Conservation (phyloP, 2,329 filamentous ascomycete species). For the Coniella vitis region DNA sequence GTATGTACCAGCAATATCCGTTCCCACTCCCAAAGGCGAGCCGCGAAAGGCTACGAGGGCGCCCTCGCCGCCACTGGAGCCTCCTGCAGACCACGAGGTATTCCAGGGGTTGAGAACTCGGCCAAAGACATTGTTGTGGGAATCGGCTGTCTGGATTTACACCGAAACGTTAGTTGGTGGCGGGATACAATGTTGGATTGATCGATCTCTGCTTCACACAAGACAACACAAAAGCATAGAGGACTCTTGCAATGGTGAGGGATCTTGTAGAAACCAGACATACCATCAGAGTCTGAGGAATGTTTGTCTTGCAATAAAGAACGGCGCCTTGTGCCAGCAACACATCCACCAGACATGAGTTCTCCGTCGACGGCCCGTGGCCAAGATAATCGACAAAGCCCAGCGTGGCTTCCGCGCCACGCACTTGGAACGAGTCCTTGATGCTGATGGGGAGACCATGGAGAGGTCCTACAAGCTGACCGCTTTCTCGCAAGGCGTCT, state of each 20-base stretch:
- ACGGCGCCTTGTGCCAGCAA: conserved; percentile 16
- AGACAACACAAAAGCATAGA: too few relatives aligned
- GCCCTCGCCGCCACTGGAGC: conserved; percentile 17
- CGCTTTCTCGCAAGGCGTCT: conserved; percentile 5
- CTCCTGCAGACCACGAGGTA: conserved; percentile 14
- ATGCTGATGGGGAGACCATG: conserved; percentile 15
- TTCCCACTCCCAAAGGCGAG: conserved; percentile 17
- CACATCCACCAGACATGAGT: conserved; percentile 15
- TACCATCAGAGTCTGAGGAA: conserved; percentile 18
- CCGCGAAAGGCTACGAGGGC: conserved; percentile 16
- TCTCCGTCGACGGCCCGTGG: conserved; percentile 12
- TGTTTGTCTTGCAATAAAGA: conserved; percentile 17
- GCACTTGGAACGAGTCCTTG: conserved; percentile 15
- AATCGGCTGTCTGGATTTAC: conserved; percentile 12
- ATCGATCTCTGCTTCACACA: too few relatives aligned
- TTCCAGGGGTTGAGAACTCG: conserved; percentile 13
- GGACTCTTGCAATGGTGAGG: too few relatives aligned
- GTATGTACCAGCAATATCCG: conserved; percentile 18
- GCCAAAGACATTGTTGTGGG: conserved; percentile 16
- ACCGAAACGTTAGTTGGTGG: too few relatives aligned
- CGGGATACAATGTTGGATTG: too few relatives aligned
- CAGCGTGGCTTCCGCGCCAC: conserved; percentile 12
- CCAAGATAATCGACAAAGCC: conserved; percentile 14
- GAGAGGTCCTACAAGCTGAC: conserved; percentile 8
- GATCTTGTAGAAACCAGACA: too few relatives aligned